Evolutionary conservation across 768 basidiomycete genomes (phyloP).

Genomic region (Termitomyces bulborhizus): DNA sequence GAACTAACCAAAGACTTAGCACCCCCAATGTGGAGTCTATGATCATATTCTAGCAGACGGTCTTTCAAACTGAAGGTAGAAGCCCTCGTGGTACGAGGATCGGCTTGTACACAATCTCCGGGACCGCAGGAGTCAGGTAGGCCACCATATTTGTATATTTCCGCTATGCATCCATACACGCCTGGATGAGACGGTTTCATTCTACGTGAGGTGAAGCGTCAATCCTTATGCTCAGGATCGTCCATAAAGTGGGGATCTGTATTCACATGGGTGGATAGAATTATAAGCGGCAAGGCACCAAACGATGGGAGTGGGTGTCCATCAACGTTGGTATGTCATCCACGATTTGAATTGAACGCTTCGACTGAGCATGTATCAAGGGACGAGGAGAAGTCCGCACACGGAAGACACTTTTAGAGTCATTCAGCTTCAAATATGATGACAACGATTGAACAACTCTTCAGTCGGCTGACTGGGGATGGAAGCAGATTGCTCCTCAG

Average conservation of each 20-base stretch:
- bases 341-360: not conserved
- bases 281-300: not conserved
- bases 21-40: too few species aligned
- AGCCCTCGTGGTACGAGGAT: conserved; percentile 19
- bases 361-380: not conserved
- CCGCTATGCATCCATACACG: too few species aligned
- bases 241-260: not conserved
- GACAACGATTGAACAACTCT: not conserved
- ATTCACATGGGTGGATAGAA: too few species aligned
- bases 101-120: conserved; percentile 2
- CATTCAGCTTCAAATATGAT: not conserved
- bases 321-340: not conserved
- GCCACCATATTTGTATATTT: not conserved
- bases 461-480: not conserved
- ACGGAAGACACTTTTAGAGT: not conserved
- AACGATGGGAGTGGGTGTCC: not conserved
- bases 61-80: too few species aligned
- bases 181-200: not conserved
- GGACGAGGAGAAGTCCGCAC: not conserved
- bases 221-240: not conserved
- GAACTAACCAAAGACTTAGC: too few species aligned
- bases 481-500: not conserved
- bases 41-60: too few species aligned
- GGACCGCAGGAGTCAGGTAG: not conserved
- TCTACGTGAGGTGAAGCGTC: not conserved